Conservation (phyloP, 164 flowering plant species). For the Protea cynaroides region DNA sequence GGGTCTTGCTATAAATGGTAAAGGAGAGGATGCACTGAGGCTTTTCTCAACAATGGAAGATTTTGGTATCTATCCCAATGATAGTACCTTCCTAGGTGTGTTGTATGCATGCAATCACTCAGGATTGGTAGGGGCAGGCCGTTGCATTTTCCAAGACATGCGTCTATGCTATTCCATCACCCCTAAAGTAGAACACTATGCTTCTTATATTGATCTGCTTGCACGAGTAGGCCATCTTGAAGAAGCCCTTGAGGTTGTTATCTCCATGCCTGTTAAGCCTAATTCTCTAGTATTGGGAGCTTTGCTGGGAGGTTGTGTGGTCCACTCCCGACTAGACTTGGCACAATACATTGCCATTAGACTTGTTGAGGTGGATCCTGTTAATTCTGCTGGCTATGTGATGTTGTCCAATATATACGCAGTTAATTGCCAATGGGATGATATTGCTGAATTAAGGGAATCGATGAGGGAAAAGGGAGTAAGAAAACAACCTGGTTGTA, state of each 20-base stretch:
- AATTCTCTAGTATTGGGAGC: slow-evolving; percentile 64
- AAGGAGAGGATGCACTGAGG: slow-evolving; percentile 45
- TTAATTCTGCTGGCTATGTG: slow-evolving; percentile 52
- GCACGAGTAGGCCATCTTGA: slow-evolving; percentile 49
- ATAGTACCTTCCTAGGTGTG: slow-evolving; percentile 43
- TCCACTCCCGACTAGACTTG: slow-evolving; percentile 39
- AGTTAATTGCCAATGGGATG: slow-evolving; percentile 35
- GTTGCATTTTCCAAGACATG: slow-evolving; percentile 39
- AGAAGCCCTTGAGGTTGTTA: slow-evolving; percentile 47
- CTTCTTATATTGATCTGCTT: slow-evolving; percentile 61
- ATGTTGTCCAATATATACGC: slow-evolving; percentile 61
- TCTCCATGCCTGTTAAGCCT: slow-evolving; percentile 51
- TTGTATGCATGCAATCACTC: slow-evolving; percentile 63
- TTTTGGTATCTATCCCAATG: slow-evolving; percentile 35
- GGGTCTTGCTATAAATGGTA: slow-evolving; percentile 56
- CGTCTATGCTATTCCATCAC: slow-evolving; percentile 8
- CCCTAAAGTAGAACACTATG: slow-evolving; percentile 58
- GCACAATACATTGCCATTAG: slow-evolving; percentile 33
- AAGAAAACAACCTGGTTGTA: slow-evolving; percentile 34
- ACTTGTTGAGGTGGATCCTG: slow-evolving; percentile 47
- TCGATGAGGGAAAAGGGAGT: slow-evolving; percentile 33
- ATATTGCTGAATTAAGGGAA: slow-evolving; percentile 40
- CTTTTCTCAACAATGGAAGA: slow-evolving; percentile 42
- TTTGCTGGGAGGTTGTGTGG: slow-evolving; percentile 53
- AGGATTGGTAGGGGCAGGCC: slow-evolving; percentile 43